These are phyloP conservation scores for Phytophthora macrochlamydospora DNA, from an alignment of 352 stramenopile species.

Conservation along the genomic window DNA sequence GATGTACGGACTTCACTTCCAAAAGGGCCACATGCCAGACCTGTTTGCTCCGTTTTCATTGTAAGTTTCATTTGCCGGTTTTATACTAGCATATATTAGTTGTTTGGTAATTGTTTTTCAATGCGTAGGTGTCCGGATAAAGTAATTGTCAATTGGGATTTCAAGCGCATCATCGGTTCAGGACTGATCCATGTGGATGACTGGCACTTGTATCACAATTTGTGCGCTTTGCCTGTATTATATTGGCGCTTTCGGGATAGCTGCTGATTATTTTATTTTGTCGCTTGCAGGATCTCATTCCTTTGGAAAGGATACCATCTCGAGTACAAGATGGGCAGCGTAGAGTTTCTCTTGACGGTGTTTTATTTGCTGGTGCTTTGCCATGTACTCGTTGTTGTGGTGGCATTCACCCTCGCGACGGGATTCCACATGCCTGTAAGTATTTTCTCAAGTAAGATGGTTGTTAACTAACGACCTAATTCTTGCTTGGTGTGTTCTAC, in stretches of 20 bases:
- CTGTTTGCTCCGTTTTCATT: conserved; percentile 51
- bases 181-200: conserved; percentile 87
- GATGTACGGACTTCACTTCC: conserved; percentile 68
- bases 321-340: conserved; percentile 55
- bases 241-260: not conserved
- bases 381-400: conserved; percentile 60
- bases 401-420: conserved; percentile 34
- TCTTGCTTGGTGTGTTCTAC: conserved; percentile 4
- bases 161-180: conserved; percentile 58
- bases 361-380: conserved; percentile 63
- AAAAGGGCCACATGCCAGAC: conserved; percentile 41
- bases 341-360: conserved; percentile 56
- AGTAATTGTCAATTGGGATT: conserved; percentile 48
- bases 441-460: not conserved
- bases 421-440: conserved; percentile 22
- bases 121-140: conserved; percentile 69
- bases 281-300: conserved; percentile 62
- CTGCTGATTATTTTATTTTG: conserved; percentile 14
- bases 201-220: conserved; percentile 92
- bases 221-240: conserved; percentile 40
- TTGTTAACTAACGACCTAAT: not conserved
- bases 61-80: conserved; percentile 28
- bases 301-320: conserved; percentile 88
- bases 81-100: too few relatives aligned
- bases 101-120: not conserved